Base-by-base conservation (phyloP, 768 basidiomycete species). In the Lactarius quietus region DNA sequence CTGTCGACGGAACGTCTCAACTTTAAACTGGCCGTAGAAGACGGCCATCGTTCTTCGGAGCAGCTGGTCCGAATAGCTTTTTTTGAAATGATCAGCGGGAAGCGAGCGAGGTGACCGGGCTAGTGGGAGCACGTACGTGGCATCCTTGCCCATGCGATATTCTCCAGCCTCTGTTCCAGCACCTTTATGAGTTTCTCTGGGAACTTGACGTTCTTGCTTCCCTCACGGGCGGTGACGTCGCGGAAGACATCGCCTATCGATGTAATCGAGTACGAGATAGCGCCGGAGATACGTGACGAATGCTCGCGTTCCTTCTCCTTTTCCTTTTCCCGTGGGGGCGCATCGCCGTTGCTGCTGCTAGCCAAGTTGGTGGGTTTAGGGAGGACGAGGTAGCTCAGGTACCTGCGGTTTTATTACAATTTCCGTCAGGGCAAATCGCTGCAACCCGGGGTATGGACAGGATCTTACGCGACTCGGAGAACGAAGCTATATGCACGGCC, bases 121-220 rank as follows among this genome's bases (percentile, higher is more conserved):
- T 57, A 41, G 53, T 48, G 1, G 29, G 33, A 33, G 33, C 33
- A 85, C 93, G 77, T 75, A 96, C 94, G 83, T 86, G 39, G 90
- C 76, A 73, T 97, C 93, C 78, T 89, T 90, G 3, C 93, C 95
- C 89, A 95, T 93, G 93, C 93, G 70, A 98, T 94, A 69, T 88
- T 85, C 79, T 95, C 90, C 76, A 98, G 75, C 76, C 87, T 92
- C 77, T 87, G 84, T 74, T 97, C 95, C 67, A 99, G 78, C 9
- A 92, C 89, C 77, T 95, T 98, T 63, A 98, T 74, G 65, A 97
- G 78, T 76, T 94, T 95, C 78, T 98, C 94, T 0, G 96, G 95
- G 75, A 95, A 98, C 74, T 92, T 93, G 73, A 92, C 90, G 66
- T 86, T 90, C 79, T 90, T 93, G 61, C 86, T 84, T 6, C 91